A percentile compares a stretch with the other conserved stretches of the same genome.
Evolutionary conservation across 208 protist genomes (phyloP).

Genomic region (Leptomonas seymouri): DNA sequence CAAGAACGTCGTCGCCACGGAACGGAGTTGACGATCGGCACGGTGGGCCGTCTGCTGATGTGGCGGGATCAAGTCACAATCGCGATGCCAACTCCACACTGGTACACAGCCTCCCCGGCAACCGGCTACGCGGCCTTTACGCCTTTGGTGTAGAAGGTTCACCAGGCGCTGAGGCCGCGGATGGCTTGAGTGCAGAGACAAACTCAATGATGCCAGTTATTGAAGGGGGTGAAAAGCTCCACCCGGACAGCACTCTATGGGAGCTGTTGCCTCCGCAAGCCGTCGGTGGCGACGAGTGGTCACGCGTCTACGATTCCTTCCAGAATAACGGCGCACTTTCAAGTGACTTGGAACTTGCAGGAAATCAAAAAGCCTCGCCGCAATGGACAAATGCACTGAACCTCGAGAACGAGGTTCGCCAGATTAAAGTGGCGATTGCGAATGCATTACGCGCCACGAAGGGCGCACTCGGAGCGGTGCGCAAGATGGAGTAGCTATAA

Average conservation of each 20-base stretch:
- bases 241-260: conserved; percentile 22
- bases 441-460: conserved; percentile 69
- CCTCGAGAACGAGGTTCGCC: conserved; percentile 69
- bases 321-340: conserved; percentile 5
- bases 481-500: background rate
- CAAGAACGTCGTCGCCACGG: background rate
- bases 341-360: conserved; percentile 7
- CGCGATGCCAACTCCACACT: conserved; percentile 17
- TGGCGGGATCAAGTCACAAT: background rate
- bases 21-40: background rate
- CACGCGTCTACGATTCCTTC: conserved; percentile 29
- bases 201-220: conserved; percentile 11
- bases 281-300: conserved; percentile 6
- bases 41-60: background rate
- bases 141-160: background rate
- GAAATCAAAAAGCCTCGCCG: conserved; percentile 3
- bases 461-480: conserved; percentile 17
- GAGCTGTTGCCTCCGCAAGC: conserved; percentile 14
- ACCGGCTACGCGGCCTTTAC: background rate
- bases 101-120: conserved; percentile 6
- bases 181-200: background rate
- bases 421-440: conserved; percentile 78
- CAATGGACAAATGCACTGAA: conserved; percentile 50
- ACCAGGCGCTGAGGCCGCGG: background rate
- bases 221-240: conserved; percentile 16